Conservation (phyloP, 176 grass and related monocot genomes). For the Ensete ventricosum region DNA sequence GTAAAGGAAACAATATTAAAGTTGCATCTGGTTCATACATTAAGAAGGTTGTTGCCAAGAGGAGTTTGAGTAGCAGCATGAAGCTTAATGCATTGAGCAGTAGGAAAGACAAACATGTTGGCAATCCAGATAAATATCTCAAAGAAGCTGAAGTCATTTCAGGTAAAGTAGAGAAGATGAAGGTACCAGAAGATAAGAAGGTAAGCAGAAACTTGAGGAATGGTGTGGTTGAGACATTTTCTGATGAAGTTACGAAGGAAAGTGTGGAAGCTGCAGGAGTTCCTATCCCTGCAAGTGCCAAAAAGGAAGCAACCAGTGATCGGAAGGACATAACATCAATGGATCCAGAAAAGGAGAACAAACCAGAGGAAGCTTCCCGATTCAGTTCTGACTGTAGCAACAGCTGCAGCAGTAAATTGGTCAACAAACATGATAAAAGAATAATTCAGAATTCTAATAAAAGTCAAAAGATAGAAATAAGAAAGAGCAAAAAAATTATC, state of each 20-base stretch:
- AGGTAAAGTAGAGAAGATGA: constrained; percentile 1
- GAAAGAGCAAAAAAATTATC: constrained; percentile 10
- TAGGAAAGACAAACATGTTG: not conserved
- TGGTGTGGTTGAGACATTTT: not conserved
- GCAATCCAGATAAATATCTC: not conserved
- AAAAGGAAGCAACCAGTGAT: constrained; percentile 30
- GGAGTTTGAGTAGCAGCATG: constrained; percentile 29
- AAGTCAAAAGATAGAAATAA: constrained; percentile 17
- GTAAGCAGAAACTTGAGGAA: constrained; percentile 13
- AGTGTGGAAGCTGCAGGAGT: constrained; percentile 14
- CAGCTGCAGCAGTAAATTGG: constrained; percentile 8
- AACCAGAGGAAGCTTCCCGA: constrained; percentile 11
- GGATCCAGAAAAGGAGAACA: constrained; percentile 61
- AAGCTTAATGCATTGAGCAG: not conserved
- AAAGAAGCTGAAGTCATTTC: not conserved
- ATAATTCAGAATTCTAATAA: constrained; percentile 14
- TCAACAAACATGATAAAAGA: constrained; percentile 18
- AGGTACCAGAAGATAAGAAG: not conserved
- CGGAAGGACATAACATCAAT: constrained; percentile 18
- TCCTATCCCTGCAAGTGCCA: constrained; percentile 31
- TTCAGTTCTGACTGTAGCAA: constrained; percentile 22
- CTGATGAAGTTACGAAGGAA: constrained; percentile 9
- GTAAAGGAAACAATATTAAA: constrained; percentile 20
- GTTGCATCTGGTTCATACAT: constrained; percentile 5
- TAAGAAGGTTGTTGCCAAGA: constrained; percentile 62